phyloP scores from a whole-genome alignment of 306 rosid species.

The Lupinus albus region DNA sequence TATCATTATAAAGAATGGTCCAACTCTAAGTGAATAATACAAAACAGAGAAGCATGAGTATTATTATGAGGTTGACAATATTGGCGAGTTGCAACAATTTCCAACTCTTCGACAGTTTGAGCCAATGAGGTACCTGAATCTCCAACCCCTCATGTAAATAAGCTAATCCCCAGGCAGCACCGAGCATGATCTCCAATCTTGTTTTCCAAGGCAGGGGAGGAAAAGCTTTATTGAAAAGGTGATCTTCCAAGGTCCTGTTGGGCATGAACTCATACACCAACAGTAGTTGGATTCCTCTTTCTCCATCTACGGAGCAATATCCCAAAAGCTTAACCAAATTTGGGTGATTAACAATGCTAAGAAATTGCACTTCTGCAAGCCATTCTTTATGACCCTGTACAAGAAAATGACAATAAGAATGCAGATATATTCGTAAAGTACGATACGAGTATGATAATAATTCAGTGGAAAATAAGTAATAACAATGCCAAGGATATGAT shows the following conservation, averaged over 20 bases:
- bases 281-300: conserved; percentile 86
- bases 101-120: conserved; percentile 4
- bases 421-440: background rate
- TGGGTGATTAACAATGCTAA: conserved; percentile 81
- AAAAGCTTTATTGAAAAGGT: conserved; percentile 60
- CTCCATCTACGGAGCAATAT: conserved; percentile 80
- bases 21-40: background rate
- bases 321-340: conserved; percentile 95
- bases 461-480: background rate
- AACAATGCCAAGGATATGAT: conserved; percentile 28
- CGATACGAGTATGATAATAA: background rate
- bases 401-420: conserved; percentile 32
- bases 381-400: conserved; percentile 94
- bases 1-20: conserved; percentile 1
- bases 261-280: conserved; percentile 93
- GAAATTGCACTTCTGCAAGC: conserved; percentile 99
- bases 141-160: conserved; percentile 85
- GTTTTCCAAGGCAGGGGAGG: conserved; percentile 73
- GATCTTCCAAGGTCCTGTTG: conserved; percentile 80
- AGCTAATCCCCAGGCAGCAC: conserved; percentile 87
- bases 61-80: conserved; percentile 3
- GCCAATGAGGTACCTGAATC: conserved; percentile 62
- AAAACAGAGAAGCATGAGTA: background rate
- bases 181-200: conserved; percentile 81
- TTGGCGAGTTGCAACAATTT: background rate